A percentile compares a stretch with the other conserved stretches of the same genome.
phyloP scores from a whole-genome alignment of 371 early-diverging fungal species.

The Batrachochytrium dendrobatidis region DNA sequence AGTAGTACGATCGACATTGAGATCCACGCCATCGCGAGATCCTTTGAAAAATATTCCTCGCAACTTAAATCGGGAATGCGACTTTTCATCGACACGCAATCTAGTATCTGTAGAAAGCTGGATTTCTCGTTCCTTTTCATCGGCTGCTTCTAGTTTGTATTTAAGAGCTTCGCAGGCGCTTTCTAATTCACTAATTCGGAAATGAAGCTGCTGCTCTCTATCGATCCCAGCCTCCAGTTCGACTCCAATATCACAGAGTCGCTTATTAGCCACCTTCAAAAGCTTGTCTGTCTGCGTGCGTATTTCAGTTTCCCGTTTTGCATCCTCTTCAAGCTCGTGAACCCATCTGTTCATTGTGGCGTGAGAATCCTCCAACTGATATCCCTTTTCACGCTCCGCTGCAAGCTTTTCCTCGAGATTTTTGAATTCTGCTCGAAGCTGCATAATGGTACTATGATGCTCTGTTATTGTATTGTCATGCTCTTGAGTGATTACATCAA shows the following conservation, averaged over 20 bases:
- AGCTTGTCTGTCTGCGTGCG: not conserved
- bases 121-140: slow-evolving; percentile 1
- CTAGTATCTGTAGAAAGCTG: not conserved
- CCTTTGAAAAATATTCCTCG: slow-evolving; percentile 20
- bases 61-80: slow-evolving; percentile 4
- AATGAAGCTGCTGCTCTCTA: not conserved
- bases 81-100: not conserved
- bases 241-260: not conserved
- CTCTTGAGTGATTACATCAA: slow-evolving; percentile 2
- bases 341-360: not conserved
- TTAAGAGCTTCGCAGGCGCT: not conserved
- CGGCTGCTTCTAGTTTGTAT: not conserved
- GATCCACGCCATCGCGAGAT: slow-evolving; percentile 20
- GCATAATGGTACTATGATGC: not conserved
- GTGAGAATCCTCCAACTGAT: slow-evolving; percentile 16
- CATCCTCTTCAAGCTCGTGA: slow-evolving; percentile 1
- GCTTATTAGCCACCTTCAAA: not conserved
- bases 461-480: not conserved
- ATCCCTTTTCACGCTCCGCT: slow-evolving; percentile 1
- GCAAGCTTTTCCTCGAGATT: not conserved
- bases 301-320: not conserved
- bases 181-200: not conserved
- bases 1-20: slow-evolving; percentile 13
- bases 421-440: not conserved
- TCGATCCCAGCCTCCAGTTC: not conserved